These are phyloP conservation scores for Acanthamoeba culbertsoni DNA, from an alignment of 208 protist genomes.

Conservation along the genomic window DNA sequence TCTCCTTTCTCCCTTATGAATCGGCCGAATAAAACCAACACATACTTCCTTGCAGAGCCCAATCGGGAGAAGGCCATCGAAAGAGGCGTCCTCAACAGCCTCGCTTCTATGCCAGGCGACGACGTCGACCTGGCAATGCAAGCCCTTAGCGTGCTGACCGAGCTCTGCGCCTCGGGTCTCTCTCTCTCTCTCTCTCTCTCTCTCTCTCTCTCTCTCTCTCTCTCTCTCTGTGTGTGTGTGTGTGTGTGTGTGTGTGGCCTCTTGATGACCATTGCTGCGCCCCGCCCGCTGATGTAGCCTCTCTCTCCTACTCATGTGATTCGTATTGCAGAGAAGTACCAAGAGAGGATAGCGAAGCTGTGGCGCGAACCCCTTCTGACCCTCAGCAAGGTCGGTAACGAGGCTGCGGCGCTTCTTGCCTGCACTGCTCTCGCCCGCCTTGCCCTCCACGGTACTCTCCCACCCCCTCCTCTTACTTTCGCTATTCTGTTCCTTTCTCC, in stretches of 20 bases:
- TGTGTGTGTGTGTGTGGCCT: no score
- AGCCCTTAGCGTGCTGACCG: neutral
- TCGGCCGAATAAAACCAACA: neutral
- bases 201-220: neutral
- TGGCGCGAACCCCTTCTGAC: neutral
- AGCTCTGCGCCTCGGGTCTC: neutral
- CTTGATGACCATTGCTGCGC: no score
- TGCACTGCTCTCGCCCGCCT: neutral
- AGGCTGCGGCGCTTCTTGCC: neutral
- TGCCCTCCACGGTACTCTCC: neutral
- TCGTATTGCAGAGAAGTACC: neutral
- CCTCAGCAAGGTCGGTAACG: neutral
- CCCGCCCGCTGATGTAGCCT: no score
- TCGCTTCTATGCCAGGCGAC: neutral
- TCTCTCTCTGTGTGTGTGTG: no score
- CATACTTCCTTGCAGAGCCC: neutral
- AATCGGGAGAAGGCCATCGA: neutral
- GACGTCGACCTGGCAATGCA: neutral
- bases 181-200: neutral
- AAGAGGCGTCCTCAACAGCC: neutral
- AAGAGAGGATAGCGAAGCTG: neutral
- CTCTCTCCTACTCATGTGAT: neutral
- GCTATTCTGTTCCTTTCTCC: no score
- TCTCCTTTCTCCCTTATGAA: neutral
- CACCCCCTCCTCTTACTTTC: neutral